Evolutionary conservation across 2,329 filamentous ascomycete species (phyloP).

Genomic region (Fusarium udum): DNA sequence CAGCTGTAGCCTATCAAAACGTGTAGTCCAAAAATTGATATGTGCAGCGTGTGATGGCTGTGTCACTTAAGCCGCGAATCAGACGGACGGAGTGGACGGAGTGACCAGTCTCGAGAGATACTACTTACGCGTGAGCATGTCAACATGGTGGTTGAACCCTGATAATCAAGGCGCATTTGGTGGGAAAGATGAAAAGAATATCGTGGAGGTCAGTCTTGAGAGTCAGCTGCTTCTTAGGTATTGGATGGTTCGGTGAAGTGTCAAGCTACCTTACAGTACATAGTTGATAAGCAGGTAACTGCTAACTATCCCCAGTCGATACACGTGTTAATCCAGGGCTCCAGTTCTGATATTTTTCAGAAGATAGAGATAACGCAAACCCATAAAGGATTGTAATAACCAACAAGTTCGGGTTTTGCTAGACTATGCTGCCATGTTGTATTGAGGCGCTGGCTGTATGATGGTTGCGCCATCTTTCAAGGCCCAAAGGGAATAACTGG

Average conservation of each 20-base stretch:
- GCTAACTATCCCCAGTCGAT: neutral
- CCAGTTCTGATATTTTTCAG: neutral
- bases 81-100: conserved; percentile 20
- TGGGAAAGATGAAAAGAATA: conserved; percentile 5
- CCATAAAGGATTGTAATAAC: neutral
- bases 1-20: conserved; percentile 16
- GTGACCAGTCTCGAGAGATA: conserved; percentile 18
- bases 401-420: neutral
- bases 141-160: conserved; percentile 3
- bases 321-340: neutral
- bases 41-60: neutral
- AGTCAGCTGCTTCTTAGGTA: conserved; percentile 24
- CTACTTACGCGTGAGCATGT: conserved; percentile 27
- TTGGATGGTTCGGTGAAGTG: neutral
- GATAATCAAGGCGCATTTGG: conserved; percentile 9
- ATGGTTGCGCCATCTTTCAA: neutral
- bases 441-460: neutral
- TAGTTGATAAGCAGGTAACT: neutral
- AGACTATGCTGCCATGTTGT: neutral
- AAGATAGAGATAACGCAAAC: neutral
- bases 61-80: conserved; percentile 1
- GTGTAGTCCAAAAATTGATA: neutral
- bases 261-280: neutral
- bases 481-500: conserved; percentile 1
- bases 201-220: conserved; percentile 7